Base-by-base conservation (phyloP, 2,329 filamentous ascomycete genomes). In the Hypoxylon sp. region DNA sequence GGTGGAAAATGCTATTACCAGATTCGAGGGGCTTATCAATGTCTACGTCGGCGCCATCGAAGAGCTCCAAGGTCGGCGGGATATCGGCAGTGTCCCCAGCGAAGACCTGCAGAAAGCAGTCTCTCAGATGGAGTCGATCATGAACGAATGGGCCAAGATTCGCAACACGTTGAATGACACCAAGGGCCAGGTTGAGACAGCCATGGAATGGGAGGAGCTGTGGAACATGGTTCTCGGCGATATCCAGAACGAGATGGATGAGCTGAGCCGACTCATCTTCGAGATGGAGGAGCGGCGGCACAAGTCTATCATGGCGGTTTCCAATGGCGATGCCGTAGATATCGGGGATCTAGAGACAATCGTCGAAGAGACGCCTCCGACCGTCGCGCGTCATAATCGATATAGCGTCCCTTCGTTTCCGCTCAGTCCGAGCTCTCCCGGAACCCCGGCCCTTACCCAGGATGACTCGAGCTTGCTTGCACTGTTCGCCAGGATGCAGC, bases 121-220 rank as follows among this genome's bases (percentile, higher is more conserved):
- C 20, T 81, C 84, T 9, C 92, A 97, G 76, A 97, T 98, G 90
- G 94, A 98, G 69, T 81, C 82, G 17, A 95, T 97, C 57, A 79
- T 97, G 60, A 81, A 82, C 29, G 91, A 93, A 69, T 99, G 95
- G 95, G 82, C 86, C 40, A 87, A 88, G 64, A 94, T 97, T 68
- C 90, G 92, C 68, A 81, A 79, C 37, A 88, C 89, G 1, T 78
- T 99, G 47, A 89, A 89, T 62, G 88, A 78, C 21, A 89, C 97
- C 53, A 96, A 96, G 72, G 85, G 85, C 43, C 94, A 98, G 71
- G 94, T 99, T 15, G 95, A 98, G 74, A 87, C 97, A 56, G 95
- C 95, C 42, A 96, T 98, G 92, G 95, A 99, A 72, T 99, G 94
- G 94, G 93, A 97, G 74, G 93, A 98, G 76, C 81, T 99, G 29